Evolutionary conservation across 2,329 filamentous ascomycete genomes (phyloP).

Genomic region (Aspergillus aculeatinus): DNA sequence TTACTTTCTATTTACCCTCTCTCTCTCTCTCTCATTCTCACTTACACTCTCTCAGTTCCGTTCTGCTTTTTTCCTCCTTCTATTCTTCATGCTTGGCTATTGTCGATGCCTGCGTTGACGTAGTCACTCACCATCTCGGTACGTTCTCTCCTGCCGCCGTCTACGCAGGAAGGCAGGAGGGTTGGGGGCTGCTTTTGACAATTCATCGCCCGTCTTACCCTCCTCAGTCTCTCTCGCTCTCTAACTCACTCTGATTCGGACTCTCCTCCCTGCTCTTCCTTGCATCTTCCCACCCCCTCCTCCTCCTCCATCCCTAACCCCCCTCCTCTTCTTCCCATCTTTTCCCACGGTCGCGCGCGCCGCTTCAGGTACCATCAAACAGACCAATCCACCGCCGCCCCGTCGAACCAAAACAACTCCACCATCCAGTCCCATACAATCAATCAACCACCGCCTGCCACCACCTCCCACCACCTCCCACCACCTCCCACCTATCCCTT

Average conservation of each 20-base stretch:
- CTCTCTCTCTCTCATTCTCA: neutral
- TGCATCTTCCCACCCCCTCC: conserved; percentile 17
- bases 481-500: conserved; percentile 4
- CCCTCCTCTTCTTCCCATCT: neutral
- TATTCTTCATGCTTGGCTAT: conserved; percentile 17
- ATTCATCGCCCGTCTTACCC: conserved; percentile 13
- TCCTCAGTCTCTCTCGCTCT: conserved; percentile 9
- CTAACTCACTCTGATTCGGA: neutral
- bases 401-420: conserved; percentile 6
- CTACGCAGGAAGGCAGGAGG: conserved; percentile 18
- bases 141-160: conserved; percentile 21
- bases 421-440: conserved; percentile 5
- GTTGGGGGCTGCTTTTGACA: conserved; percentile 24
- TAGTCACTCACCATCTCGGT: conserved; percentile 18
- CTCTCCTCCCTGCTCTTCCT: conserved; percentile 13
- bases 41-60: neutral
- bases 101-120: conserved; percentile 33
- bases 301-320: neutral
- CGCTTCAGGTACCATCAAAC: conserved; percentile 16
- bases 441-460: conserved; percentile 8
- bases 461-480: conserved; percentile 4
- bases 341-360: conserved; percentile 24
- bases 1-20: neutral
- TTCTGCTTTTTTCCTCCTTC: conserved; percentile 5
- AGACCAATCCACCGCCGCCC: neutral